Percentiles rank a stretch among this genome's conserved stretches.
phyloP scores from a whole-genome alignment of 2,329 filamentous ascomycete species.

The Cladosporium sp. region DNA sequence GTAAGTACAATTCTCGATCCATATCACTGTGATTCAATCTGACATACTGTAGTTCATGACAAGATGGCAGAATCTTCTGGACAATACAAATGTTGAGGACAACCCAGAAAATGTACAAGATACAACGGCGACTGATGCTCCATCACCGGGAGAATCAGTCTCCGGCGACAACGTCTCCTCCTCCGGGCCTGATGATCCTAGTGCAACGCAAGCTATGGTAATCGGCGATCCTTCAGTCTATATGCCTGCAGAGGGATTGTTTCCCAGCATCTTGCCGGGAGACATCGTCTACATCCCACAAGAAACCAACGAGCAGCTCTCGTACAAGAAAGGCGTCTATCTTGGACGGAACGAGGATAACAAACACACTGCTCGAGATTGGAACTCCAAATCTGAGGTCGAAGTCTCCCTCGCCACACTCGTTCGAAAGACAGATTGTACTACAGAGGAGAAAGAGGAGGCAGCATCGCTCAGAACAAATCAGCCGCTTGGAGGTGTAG shows the following conservation, averaged over 20 bases:
- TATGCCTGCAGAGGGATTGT: neutral
- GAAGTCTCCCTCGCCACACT: neutral
- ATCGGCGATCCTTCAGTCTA: neutral
- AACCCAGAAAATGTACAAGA: neutral
- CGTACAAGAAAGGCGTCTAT: neutral
- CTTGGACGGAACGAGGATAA: neutral
- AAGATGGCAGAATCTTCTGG: neutral
- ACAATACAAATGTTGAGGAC: neutral
- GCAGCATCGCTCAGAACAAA: neutral
- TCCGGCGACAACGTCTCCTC: neutral
- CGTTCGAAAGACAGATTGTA: neutral
- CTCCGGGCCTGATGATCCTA: neutral
- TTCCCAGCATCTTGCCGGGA: neutral
- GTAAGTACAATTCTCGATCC: neutral
- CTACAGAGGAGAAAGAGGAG: neutral
- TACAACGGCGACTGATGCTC: neutral
- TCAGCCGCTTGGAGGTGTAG: no score
- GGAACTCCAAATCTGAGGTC: neutral
- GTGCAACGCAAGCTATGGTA: neutral
- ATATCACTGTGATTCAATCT: neutral
- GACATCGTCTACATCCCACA: constrained; percentile 12
- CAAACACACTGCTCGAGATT: neutral
- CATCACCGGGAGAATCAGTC: neutral
- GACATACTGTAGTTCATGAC: neutral
- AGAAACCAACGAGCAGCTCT: neutral